These are phyloP conservation scores for Pseudofabraea citricarpa DNA, from an alignment of 2,329 filamentous ascomycete species.

Conservation along the genomic window DNA sequence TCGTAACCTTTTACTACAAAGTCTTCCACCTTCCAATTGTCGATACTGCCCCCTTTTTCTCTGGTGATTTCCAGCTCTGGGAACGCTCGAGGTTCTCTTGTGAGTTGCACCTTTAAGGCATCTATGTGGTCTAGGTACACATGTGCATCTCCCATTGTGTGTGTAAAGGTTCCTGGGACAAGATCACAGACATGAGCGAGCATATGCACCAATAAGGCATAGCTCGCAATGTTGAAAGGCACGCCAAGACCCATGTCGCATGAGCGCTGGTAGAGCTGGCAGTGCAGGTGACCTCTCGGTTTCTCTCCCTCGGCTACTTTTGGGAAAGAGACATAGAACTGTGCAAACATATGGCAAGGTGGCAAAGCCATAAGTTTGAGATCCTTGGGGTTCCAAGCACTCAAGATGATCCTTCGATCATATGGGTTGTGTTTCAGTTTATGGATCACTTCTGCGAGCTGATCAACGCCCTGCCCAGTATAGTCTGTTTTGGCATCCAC, in stretches of 20 bases:
- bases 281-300: constrained; percentile 69
- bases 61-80: constrained; percentile 70
- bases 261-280: constrained; percentile 85
- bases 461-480: constrained; percentile 82
- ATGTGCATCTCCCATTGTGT: constrained; percentile 98
- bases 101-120: constrained; percentile 74
- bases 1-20: constrained; percentile 85
- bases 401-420: constrained; percentile 84
- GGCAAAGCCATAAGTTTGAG: constrained; percentile 84
- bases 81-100: constrained; percentile 75
- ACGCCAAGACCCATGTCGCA: constrained; percentile 98
- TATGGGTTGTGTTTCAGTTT: constrained; percentile 82
- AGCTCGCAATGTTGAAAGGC: constrained; percentile 95
- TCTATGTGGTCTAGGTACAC: constrained; percentile 92
- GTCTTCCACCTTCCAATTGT: constrained; percentile 86
- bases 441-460: constrained; percentile 83
- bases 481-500: constrained; percentile 77
- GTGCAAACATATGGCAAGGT: constrained; percentile 96
- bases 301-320: constrained; percentile 25
- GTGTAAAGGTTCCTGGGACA: constrained; percentile 80
- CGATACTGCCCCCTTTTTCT: constrained; percentile 68
- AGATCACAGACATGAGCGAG: constrained; percentile 82
- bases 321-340: constrained; percentile 57
- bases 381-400: constrained; percentile 90
- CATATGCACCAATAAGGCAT: constrained; percentile 93